Base-by-base conservation (phyloP, 2,329 filamentous ascomycete genomes). In the Aspergillaceae sp. region DNA sequence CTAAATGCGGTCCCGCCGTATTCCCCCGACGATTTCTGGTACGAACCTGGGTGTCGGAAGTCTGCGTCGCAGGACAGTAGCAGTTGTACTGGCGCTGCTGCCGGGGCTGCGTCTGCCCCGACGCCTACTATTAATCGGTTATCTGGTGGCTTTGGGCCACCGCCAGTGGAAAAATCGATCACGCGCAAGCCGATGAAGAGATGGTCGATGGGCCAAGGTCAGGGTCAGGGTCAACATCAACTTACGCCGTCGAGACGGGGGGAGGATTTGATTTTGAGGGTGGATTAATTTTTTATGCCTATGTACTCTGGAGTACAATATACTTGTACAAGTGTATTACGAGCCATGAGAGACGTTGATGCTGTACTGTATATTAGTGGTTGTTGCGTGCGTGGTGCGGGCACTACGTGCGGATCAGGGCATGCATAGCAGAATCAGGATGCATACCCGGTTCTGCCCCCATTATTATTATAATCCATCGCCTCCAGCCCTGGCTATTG, bases 241-340 rank as follows among this genome's bases (percentile, higher is more conserved):
- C 42, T 66, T 41, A 64, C 59, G 3, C 63, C 61, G 4, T 62
- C 61, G 4, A 56, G 54, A 44, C 45, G 55, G 37, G 62, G 63
- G 7, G 51, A 51, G 8, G 62, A 66, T 49, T 46, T 66, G 48
- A 61, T 63, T 33, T 48, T 65, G 4, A 56, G 53, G 28, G 62
- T 65, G 37, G 62, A 65, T 38, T 63, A 44, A 50, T 51, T 7
- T 5, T 26, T 10, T 28, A 28, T 10, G 5, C 11, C 19, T 19
- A 19, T 19, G 19, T 19, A 19, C 19, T 19, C 19, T 19, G 19
- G 30, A 32, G 30, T 32, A 32, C 30, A 32, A 32, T 19, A 19
- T 19, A 19, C 19, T 19, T 19, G 19, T 19, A 19, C 19, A 19
- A 19, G 19, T 19, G 19, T 19, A 19, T 19, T 19, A 19, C 19